These are phyloP conservation scores for Tolypocladium pustulatum DNA, from an alignment of 2,329 filamentous ascomycete genomes.

Conservation along the genomic window DNA sequence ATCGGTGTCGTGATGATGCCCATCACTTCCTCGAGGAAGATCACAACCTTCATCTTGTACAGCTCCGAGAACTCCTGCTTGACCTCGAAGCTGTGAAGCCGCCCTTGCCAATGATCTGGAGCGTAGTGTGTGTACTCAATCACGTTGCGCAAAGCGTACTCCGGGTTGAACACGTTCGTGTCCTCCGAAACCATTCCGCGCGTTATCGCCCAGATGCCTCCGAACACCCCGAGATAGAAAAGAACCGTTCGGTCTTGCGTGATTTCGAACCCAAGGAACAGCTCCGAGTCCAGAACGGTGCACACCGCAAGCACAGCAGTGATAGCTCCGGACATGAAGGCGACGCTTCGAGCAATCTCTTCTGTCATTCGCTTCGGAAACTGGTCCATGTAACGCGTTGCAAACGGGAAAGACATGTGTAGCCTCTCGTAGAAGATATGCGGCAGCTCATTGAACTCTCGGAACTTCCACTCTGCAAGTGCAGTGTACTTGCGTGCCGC, in stretches of 20 bases:
- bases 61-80: slow-evolving; percentile 81
- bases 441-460: slow-evolving; percentile 93
- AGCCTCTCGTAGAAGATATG: slow-evolving; percentile 84
- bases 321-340: slow-evolving; percentile 79
- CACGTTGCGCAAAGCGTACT: slow-evolving; percentile 78
- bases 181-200: slow-evolving; percentile 81
- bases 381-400: slow-evolving; percentile 84
- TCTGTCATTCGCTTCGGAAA: slow-evolving; percentile 94
- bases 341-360: slow-evolving; percentile 71
- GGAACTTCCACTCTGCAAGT: slow-evolving; percentile 94
- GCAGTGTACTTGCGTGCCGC: slow-evolving; percentile 78
- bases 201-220: slow-evolving; percentile 72
- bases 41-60: slow-evolving; percentile 85
- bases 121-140: slow-evolving; percentile 90
- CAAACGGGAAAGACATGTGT: slow-evolving; percentile 92
- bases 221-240: slow-evolving; percentile 80
- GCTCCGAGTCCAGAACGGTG: slow-evolving; percentile 79
- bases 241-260: slow-evolving; percentile 79
- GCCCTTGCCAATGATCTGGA: slow-evolving; percentile 77
- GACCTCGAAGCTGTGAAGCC: slow-evolving; percentile 89
- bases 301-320: slow-evolving; percentile 76
- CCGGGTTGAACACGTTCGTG: slow-evolving; percentile 80
- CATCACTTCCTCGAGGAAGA: slow-evolving; percentile 85
- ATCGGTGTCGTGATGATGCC: slow-evolving; percentile 89
- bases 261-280: slow-evolving; percentile 87